Conservation (phyloP, 1,139 yeast species). For the Protomyces inundatus region DNA sequence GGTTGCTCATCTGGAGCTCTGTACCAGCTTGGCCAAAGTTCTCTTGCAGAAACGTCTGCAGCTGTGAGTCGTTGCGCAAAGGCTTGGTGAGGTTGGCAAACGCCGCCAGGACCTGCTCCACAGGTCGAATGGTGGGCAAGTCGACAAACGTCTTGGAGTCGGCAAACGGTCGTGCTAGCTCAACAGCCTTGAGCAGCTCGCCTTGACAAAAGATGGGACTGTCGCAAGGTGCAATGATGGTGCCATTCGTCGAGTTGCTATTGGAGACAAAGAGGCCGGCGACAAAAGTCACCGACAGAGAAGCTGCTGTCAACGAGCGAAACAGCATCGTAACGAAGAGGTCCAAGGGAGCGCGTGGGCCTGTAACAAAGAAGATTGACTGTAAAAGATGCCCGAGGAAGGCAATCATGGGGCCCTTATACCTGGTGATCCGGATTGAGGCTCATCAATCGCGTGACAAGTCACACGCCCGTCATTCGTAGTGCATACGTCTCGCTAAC, state of each 20-base stretch:
- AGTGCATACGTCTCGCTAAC: neutral
- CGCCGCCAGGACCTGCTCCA: slow-evolving; percentile 11
- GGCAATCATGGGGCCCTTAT: too few relatives aligned
- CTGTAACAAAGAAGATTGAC: too few relatives aligned
- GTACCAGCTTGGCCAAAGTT: slow-evolving; percentile 23
- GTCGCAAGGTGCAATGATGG: slow-evolving; percentile 17
- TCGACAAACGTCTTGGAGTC: slow-evolving; percentile 28
- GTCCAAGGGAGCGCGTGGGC: too few relatives aligned
- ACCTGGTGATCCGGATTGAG: too few relatives aligned
- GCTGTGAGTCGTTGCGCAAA: neutral
- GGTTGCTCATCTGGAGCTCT: slow-evolving; percentile 5
- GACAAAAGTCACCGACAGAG: neutral
- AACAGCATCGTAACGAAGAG: neutral
- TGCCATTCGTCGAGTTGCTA: neutral
- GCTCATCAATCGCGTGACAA: too few relatives aligned
- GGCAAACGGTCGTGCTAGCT: slow-evolving; percentile 15
- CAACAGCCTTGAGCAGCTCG: slow-evolving; percentile 14
- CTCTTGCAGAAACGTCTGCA: slow-evolving; percentile 6
- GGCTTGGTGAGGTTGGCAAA: slow-evolving; percentile 8
- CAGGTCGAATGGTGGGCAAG: slow-evolving; percentile 23
- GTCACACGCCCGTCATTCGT: too few relatives aligned
- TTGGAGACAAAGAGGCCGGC: neutral
- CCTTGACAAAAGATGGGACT: slow-evolving; percentile 26
- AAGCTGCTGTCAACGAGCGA: neutral
- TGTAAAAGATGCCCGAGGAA: too few relatives aligned